A percentile compares a stretch with the other conserved stretches of the same genome.
Evolutionary conservation across 306 rosid species (phyloP).

Genomic region (Pyrus pyrifolia): DNA sequence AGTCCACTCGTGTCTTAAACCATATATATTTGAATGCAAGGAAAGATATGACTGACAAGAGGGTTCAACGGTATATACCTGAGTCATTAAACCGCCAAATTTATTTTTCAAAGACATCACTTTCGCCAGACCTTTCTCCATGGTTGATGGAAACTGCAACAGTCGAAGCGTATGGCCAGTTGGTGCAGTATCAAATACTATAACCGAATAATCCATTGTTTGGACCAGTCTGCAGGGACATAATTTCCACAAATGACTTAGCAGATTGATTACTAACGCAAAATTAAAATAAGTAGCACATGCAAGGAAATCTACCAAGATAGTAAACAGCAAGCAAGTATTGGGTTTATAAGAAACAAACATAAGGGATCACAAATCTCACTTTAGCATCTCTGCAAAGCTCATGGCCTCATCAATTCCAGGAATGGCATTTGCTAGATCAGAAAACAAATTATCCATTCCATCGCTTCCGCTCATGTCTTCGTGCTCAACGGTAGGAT

Average conservation of each 20-base stretch:
- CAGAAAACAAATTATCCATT: constrained; percentile 73
- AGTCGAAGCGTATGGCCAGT: constrained; percentile 95
- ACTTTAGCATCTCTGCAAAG: constrained; percentile 99
- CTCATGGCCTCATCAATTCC: constrained; percentile 99
- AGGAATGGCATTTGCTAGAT: constrained; percentile 91
- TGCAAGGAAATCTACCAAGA: background rate
- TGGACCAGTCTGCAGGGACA: constrained; percentile 80
- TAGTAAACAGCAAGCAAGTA: background rate
- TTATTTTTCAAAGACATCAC: constrained; percentile 90
- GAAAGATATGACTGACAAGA: background rate
- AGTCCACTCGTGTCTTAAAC: background rate
- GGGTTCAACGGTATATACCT: constrained; percentile 40
- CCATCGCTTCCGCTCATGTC: constrained; percentile 58
- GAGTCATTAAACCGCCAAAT: constrained; percentile 83
- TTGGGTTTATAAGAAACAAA: constrained; percentile 1
- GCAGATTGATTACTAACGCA: background rate
- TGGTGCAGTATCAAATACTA: constrained; percentile 98
- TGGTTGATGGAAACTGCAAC: constrained; percentile 89
- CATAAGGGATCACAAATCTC: constrained; percentile 10
- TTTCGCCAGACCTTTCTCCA: constrained; percentile 94
- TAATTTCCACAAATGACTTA: background rate
- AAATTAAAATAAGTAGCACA: background rate
- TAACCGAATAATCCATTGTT: constrained; percentile 96
- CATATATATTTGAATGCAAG: background rate
- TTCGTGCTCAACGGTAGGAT: constrained; percentile 83